phyloP scores from a whole-genome alignment of 805 yeast species.

The Hanseniaspora vineae region DNA sequence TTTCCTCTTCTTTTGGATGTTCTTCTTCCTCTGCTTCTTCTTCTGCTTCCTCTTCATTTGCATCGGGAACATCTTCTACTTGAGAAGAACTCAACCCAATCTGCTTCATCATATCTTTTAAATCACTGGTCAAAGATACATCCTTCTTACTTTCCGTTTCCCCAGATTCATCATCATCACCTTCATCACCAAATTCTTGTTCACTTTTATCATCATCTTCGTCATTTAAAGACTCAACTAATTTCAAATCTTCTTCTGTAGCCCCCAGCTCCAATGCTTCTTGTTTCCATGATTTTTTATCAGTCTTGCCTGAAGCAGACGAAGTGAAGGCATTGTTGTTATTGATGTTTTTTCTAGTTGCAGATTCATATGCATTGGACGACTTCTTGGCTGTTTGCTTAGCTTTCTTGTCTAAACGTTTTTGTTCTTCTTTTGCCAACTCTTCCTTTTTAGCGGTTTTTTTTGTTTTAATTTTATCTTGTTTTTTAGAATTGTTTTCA shows the following conservation, averaged over 20 bases:
- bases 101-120: slow-evolving; percentile 48
- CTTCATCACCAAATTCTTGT: slow-evolving; percentile 23
- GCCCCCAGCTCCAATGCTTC: slow-evolving; percentile 82
- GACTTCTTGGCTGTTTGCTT: slow-evolving; percentile 5
- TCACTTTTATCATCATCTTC: slow-evolving; percentile 31
- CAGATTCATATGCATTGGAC: slow-evolving; percentile 4
- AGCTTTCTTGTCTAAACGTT: slow-evolving; percentile 7
- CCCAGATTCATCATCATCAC: slow-evolving; percentile 25
- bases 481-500: slow-evolving; percentile 12
- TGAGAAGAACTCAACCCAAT: slow-evolving; percentile 43
- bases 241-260: slow-evolving; percentile 62
- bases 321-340: background rate
- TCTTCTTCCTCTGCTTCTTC: slow-evolving; percentile 13
- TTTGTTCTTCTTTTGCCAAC: slow-evolving; percentile 6
- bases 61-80: slow-evolving; percentile 16
- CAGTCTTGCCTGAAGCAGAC: slow-evolving; percentile 4
- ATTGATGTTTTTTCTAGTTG: background rate
- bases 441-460: slow-evolving; percentile 14
- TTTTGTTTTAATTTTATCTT: slow-evolving; percentile 13
- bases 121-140: slow-evolving; percentile 36
- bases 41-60: slow-evolving; percentile 14
- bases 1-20: slow-evolving; percentile 17
- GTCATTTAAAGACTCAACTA: slow-evolving; percentile 44
- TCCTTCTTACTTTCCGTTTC: slow-evolving; percentile 21
- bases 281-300: slow-evolving; percentile 33